These are phyloP conservation scores for Trichoderma koningiopsis DNA, from an alignment of 2,329 filamentous ascomycete genomes.

Conservation along the genomic window DNA sequence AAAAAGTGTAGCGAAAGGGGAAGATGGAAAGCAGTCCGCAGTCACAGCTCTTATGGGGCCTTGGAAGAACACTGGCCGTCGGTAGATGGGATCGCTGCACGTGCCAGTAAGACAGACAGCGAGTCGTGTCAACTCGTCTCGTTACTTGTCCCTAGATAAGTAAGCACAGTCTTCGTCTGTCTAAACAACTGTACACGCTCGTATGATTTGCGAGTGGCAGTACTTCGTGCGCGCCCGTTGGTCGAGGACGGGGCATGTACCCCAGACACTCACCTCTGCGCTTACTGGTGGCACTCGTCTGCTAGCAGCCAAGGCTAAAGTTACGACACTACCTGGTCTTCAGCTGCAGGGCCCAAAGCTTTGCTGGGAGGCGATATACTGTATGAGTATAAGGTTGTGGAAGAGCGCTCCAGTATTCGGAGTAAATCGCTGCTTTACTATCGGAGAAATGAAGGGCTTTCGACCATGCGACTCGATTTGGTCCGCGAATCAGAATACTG, in stretches of 20 bases:
- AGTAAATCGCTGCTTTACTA: background rate
- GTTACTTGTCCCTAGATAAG: background rate
- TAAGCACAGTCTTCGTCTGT: background rate
- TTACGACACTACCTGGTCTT: background rate
- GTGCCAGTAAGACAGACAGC: background rate
- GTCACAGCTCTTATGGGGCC: background rate
- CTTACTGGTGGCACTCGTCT: conserved; percentile 16
- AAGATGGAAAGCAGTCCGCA: background rate
- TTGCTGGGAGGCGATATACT: background rate
- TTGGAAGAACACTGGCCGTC: background rate
- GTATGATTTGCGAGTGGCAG: background rate
- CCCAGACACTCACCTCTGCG: conserved; percentile 11
- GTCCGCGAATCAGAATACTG: background rate
- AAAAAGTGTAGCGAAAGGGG: background rate
- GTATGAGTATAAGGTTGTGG: background rate
- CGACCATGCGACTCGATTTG: background rate
- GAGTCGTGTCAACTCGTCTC: background rate
- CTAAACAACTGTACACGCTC: background rate
- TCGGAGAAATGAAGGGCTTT: background rate
- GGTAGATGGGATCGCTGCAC: background rate
- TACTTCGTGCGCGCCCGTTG: background rate
- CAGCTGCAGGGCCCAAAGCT: conserved; percentile 5
- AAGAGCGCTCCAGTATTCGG: background rate
- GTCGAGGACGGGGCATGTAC: background rate
- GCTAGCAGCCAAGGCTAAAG: conserved; percentile 1